Evolutionary conservation across 148 eudicot genomes (phyloP).

Genomic region (Rhododendron ferrugineum): DNA sequence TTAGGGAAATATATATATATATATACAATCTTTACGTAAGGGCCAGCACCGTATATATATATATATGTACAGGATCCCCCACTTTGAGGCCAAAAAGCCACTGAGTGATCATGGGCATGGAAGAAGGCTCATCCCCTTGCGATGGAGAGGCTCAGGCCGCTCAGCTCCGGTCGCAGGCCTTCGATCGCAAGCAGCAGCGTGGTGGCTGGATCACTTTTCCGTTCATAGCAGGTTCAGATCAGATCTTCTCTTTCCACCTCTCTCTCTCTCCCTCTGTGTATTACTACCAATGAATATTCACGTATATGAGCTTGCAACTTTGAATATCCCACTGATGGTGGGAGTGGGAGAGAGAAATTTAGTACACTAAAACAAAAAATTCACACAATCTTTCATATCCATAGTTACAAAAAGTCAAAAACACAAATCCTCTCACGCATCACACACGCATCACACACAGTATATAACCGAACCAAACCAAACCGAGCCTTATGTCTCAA

Average conservation of each 20-base stretch:
- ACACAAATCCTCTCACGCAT: no score
- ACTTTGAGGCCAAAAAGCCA: neutral
- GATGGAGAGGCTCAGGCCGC: neutral
- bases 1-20: neutral
- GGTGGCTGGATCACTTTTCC: slow-evolving; percentile 43
- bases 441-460: no score
- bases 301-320: no score
- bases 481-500: no score
- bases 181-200: neutral
- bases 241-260: neutral
- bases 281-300: no score
- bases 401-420: no score
- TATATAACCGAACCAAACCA: no score
- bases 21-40: no score
- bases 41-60: neutral
- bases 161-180: neutral
- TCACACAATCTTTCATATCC: no score
- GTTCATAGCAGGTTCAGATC: slow-evolving; percentile 23
- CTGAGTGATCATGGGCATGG: neutral
- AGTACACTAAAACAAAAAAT: no score
- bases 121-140: neutral
- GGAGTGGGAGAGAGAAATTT: no score
- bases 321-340: no score
- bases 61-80: neutral
- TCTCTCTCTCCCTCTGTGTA: neutral